Base-by-base conservation (phyloP, 495 filamentous ascomycete genomes). In the Penicillium diatomitis region DNA sequence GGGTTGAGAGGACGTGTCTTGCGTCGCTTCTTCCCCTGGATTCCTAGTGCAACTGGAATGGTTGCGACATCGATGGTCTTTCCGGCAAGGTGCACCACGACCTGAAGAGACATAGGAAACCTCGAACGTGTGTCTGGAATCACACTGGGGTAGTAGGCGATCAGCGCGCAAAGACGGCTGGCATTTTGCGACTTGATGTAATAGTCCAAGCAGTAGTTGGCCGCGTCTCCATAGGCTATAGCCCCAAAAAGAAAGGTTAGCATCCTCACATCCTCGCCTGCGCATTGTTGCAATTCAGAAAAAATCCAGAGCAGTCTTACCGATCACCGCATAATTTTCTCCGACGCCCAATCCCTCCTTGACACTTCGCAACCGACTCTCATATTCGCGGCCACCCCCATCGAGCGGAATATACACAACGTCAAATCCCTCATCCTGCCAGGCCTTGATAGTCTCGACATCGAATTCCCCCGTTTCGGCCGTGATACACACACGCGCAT, bases 361-460 rank as follows among this genome's bases (percentile, higher is more conserved):
- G 3, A 76, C 62, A 8, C 58, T 56, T 44, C 60, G 55, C 44
- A 87, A 50, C 42, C 65, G 71, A 38, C 57, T 56, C 8, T 66
- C 54, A 55, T 84, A 85, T 3, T 76, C 68, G 46, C 79, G 76
- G 4, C 71, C 77, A 11, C 74, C 75, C 5, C 64, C 59, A 10
- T 73, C 68, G 52, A 81, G 70, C 0, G 82, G 74, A 0, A 86
- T 41, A 52, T 87, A 87, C 2, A 71, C 60, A 3, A 83, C 80
- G 32, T 77, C 64, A 61, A 86, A 87, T 9, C 83, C 84, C 54
- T 88, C 84, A 45, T 77, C 76, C 30, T 69, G 69, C 84, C 83
- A 87, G 30, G 73, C 70, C 11, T 70, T 66, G 31, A 84, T 48
- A 0, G 74, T 78, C 4, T 75, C 60, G 5, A 61, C 46, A 55